These are phyloP conservation scores for Perkinsus marinus DNA, from an alignment of 169 alveolate genomes.

Conservation along the genomic window DNA sequence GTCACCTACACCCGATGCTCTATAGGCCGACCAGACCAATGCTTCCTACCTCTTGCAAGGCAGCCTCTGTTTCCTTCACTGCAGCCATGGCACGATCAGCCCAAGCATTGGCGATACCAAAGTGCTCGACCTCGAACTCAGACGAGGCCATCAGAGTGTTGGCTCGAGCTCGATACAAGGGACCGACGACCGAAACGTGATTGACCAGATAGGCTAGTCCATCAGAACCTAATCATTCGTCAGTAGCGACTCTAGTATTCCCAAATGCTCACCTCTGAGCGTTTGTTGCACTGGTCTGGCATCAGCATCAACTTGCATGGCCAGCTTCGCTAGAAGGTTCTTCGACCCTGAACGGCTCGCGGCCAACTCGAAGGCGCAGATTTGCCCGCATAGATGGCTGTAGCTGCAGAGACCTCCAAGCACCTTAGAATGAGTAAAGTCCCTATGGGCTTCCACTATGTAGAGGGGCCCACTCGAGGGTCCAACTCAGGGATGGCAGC, in stretches of 20 bases:
- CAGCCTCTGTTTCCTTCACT: background rate
- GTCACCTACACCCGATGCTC: background rate
- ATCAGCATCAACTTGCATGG: background rate
- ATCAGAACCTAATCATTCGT: background rate
- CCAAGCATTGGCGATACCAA: background rate
- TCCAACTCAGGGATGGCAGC: background rate
- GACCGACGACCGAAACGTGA: background rate
- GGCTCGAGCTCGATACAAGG: background rate
- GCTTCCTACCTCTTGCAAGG: background rate
- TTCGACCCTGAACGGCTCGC: background rate
- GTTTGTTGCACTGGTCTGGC: background rate
- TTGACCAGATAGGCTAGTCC: background rate
- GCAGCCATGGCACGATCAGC: background rate
- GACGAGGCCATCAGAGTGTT: background rate
- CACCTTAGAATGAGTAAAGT: background rate
- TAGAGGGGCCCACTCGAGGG: background rate
- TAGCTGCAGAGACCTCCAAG: background rate
- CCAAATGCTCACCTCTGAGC: background rate
- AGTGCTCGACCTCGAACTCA: background rate
- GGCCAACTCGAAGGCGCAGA: background rate
- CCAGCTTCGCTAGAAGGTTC: background rate
- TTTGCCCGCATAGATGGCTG: background rate
- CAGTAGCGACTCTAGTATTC: background rate
- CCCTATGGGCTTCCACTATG: background rate
- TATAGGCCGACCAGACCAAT: too few relatives aligned